Conservation (phyloP, 345 rosid species). For the Clarkia xantiana region DNA sequence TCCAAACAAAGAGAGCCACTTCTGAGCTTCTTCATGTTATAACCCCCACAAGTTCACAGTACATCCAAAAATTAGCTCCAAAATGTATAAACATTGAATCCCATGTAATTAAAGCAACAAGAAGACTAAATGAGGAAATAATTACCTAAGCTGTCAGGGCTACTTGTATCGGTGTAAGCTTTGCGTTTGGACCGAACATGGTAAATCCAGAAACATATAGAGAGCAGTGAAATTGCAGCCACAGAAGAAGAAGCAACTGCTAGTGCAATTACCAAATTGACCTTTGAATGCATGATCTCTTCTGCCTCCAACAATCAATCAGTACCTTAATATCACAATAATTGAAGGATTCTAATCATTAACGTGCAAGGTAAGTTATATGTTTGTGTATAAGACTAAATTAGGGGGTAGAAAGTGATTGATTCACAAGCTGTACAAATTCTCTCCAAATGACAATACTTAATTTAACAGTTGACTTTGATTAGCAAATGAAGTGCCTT, state of each 20-base stretch:
- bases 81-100: neutral
- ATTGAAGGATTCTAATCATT: too few relatives aligned
- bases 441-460: too few relatives aligned
- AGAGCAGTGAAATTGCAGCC: conserved; percentile 23
- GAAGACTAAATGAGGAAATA: neutral
- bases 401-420: too few relatives aligned
- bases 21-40: conserved; percentile 30
- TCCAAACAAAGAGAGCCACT: conserved; percentile 36
- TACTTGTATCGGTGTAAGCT: conserved; percentile 12
- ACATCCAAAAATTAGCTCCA: conserved; percentile 7
- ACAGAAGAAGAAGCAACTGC: conserved; percentile 42
- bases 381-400: too few relatives aligned
- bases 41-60: conserved; percentile 1
- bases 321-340: too few relatives aligned
- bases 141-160: neutral
- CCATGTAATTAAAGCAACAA: neutral
- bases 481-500: too few relatives aligned
- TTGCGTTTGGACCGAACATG: conserved; percentile 28
- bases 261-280: conserved; percentile 34
- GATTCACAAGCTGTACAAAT: too few relatives aligned
- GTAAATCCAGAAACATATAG: conserved; percentile 39
- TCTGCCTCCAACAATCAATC: too few relatives aligned
- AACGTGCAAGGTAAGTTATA: too few relatives aligned
- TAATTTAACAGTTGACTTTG: too few relatives aligned
- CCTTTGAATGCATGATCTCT: conserved; percentile 11